Evolutionary conservation across 1,284 basidiomycete genomes (phyloP), one percentile per base, ranked within the genome.

Genomic region (Mycena sp.): DNA sequence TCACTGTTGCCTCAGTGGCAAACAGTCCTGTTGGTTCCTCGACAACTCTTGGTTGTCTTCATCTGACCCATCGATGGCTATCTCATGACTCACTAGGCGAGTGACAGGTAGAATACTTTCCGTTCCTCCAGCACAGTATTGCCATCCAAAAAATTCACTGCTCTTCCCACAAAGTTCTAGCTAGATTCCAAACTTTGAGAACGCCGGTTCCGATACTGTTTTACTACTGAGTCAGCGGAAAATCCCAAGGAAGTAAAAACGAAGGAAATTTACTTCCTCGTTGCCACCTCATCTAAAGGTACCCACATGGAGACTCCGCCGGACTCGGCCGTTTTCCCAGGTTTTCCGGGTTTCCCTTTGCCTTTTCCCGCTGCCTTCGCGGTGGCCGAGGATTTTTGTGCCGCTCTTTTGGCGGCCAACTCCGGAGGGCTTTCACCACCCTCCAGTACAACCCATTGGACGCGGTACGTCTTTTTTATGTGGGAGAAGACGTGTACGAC

Each of bases 401-500:
- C 44, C 37, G 44, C 40, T 45, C 35, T 37, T 19, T 23, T 17
- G 14, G 56, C 56, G 52, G 54, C 26, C 17, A 49, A 58, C 26
- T 65, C 58, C 28, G 86, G 86, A 48, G 79, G 80, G 10, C 70
- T 69, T 40, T 68, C 56, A 25, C 78, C 86, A 25, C 89, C 88
- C 68, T 85, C 81, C 43, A 92, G 69, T 28, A 90, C 64, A 41
- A 90, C 85, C 89, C 89, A 91, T 64, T 90, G 85, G 37, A 91
- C 84, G 69, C 92, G 88, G 78, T 97, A 98, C 10, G 92, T 95
- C 80, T 97, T 94, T 71, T 85, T 87, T 73, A 98, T 93, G 75
- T 99, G 96, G 2, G 92, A 94, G 78, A 98, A 98, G 55, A 95
- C 81, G 72, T 98, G 96, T 1, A 89, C 69, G 32, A 97, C 87